Evolutionary conservation across 768 basidiomycete genomes (phyloP), one percentile per base, ranked within the genome.

Genomic region (Calocybe cyanea): DNA sequence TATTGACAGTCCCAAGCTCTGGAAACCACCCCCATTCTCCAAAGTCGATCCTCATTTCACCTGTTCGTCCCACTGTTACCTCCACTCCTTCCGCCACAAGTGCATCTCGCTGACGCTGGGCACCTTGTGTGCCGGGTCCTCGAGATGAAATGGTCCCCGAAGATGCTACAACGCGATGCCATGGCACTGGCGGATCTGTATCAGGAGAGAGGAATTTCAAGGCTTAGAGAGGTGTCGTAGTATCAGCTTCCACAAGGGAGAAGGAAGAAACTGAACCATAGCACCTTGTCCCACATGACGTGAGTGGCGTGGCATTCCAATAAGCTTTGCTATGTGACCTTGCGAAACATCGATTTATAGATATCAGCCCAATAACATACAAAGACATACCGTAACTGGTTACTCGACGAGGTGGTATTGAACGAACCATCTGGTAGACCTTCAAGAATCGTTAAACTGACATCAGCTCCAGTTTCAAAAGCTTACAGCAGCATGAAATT

Each of bases 1-100:
- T 41, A 4, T 54, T 41, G 11, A 51, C 57, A 15, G 46, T 50
- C 7, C 48, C 56, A 25, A 50, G 41, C 44, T 57, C 57, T 0
- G 85, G 85, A 55, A 87, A 87, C 86, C 86, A 88, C 7, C 85
- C 86, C 61, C 67, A 86, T 9, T 51, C 58, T 5, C 59, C 52
- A 28, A 87, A 61, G 62, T 84, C 71, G 3, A 92, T 75, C 38
- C 75, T 74, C 57, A 78, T 63, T 38, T 76, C 81, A 21, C 77
- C 85, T 9, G 69, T 73, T 52, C 75, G 69, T 15, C 79, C 74
- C 2, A 63, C 66, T 2, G 58, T 71, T 15, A 94, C 90, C 41
- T 87, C 80, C n/a, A 94, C 77, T 3, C 87, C 90, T 62, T 94
- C 92, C 0, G 78, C 82, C 47, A 83, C 78, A 11, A 96, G 74